These are phyloP conservation scores for Neurospora africana DNA, from an alignment of 495 filamentous ascomycete genomes.

Conservation along the genomic window DNA sequence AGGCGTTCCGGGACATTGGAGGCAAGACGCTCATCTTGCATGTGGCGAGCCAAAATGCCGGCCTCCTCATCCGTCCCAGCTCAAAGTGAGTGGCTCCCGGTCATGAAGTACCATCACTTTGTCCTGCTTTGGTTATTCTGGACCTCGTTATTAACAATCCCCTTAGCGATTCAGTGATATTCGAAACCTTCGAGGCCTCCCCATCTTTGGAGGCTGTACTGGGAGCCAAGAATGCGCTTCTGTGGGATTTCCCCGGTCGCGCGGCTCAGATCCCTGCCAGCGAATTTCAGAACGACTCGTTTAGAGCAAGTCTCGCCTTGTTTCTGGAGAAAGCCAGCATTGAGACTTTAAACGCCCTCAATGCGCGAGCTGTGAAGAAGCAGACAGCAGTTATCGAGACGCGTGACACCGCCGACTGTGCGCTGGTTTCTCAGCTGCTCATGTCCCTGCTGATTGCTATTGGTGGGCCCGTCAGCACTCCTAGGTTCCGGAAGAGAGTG, in stretches of 20 bases:
- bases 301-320: background rate
- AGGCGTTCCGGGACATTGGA: background rate
- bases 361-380: background rate
- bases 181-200: slow-evolving; percentile 3
- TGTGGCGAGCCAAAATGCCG: slow-evolving; percentile 43
- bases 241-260: background rate
- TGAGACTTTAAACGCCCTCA: background rate
- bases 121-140: background rate
- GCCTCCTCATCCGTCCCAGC: slow-evolving; percentile 36
- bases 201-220: slow-evolving; percentile 2
- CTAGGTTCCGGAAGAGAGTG: slow-evolving; percentile 42
- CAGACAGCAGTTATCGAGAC: background rate
- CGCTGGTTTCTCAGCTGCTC: background rate
- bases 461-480: slow-evolving; percentile 3
- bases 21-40: background rate
- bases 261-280: background rate
- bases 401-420: background rate
- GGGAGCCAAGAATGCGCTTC: background rate
- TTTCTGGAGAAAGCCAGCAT: background rate
- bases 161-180: background rate
- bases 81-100: slow-evolving; percentile 24
- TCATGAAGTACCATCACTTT: background rate
- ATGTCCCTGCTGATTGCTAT: background rate
- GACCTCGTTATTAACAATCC: background rate
- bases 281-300: background rate